These are phyloP conservation scores for Mycena metata DNA, from an alignment of 768 basidiomycete genomes.

Conservation along the genomic window DNA sequence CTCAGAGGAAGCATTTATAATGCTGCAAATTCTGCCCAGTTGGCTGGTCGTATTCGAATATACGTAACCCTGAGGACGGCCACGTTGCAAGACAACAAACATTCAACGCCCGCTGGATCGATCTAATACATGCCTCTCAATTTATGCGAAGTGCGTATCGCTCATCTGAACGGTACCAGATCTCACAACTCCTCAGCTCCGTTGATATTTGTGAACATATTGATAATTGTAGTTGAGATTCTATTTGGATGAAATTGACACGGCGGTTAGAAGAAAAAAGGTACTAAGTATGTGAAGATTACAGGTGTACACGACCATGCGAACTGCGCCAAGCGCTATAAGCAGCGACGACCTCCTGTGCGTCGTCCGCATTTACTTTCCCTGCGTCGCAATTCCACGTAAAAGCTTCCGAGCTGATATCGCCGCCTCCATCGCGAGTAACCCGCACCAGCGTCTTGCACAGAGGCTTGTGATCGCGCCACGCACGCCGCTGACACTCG, in stretches of 20 bases:
- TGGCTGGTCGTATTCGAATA: conserved; percentile 10
- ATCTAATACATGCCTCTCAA: conserved; percentile 12
- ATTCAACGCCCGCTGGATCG: conserved; percentile 1
- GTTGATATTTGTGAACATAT: not conserved
- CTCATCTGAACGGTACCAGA: not conserved
- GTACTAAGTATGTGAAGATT: not conserved
- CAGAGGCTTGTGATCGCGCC: not conserved
- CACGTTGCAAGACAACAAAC: not conserved
- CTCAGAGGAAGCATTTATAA: not conserved
- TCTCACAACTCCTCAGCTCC: not conserved
- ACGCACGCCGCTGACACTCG: conserved; percentile 15
- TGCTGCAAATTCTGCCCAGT: not conserved
- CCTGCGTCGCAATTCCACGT: not conserved
- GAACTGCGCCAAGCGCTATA: conserved; percentile 13
- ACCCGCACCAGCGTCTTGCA: not conserved
- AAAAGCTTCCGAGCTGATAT: conserved; percentile 6
- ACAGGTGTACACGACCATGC: conserved; percentile 6
- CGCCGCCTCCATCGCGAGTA: conserved; percentile 12
- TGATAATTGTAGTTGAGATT: conserved; percentile 2
- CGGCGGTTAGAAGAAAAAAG: no score
- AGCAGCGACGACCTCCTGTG: not conserved
- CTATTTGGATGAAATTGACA: not conserved
- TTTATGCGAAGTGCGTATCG: not conserved
- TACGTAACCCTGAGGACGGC: conserved; percentile 5
- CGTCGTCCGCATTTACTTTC: conserved; percentile 14